These are phyloP conservation scores for Globisporangium perplexum DNA, from an alignment of 352 stramenopile genomes.

Conservation along the genomic window DNA sequence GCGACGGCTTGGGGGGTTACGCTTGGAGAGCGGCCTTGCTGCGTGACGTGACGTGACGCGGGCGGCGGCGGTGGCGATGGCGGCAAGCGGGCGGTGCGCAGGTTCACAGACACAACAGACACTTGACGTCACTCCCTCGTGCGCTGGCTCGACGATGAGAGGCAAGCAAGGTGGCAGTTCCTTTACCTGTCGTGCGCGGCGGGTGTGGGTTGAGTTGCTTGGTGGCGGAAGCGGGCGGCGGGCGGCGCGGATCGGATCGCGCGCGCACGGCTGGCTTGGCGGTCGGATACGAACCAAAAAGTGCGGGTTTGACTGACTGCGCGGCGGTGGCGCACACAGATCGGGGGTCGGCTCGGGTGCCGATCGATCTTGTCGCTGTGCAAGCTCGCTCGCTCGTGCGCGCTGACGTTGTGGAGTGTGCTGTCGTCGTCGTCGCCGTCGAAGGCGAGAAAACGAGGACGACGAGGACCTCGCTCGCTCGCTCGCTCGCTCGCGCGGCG, in stretches of 20 bases:
- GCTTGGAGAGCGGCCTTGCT: neutral
- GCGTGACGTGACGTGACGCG: neutral
- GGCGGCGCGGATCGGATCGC: too few relatives aligned
- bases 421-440: constrained; percentile 1
- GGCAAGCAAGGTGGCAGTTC: too few relatives aligned
- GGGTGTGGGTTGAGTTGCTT: neutral
- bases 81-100: too few relatives aligned
- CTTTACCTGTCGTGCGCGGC: too few relatives aligned
- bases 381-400: too few relatives aligned
- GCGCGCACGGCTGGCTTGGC: neutral
- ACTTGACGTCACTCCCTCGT: neutral
- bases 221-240: too few relatives aligned
- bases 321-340: neutral
- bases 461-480: too few relatives aligned
- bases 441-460: too few relatives aligned
- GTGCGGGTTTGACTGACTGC: constrained; percentile 1
- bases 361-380: neutral
- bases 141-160: neutral
- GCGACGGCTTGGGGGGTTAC: neutral
- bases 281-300: constrained; percentile 3
- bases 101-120: too few relatives aligned
- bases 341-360: neutral
- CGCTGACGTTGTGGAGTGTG: too few relatives aligned
- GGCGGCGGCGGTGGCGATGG: too few relatives aligned
- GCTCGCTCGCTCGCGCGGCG: neutral